Conservation (phyloP, 495 filamentous ascomycete genomes). For the Oleoguttula mirabilis region DNA sequence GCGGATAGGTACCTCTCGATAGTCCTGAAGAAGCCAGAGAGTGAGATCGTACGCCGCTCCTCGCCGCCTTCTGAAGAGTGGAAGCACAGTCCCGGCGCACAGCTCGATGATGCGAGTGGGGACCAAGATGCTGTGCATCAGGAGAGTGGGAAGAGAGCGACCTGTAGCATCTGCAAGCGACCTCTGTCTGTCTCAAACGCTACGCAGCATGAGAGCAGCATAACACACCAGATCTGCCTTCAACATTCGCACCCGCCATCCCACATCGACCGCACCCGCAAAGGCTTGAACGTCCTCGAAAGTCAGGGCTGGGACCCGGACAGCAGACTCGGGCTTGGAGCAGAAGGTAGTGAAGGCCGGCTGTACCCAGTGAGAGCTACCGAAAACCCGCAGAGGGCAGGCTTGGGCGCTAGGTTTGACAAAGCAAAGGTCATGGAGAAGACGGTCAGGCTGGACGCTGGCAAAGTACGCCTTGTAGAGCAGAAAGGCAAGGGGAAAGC, state of each 20-base stretch:
- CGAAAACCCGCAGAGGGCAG: conserved; percentile 61
- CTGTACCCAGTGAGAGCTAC: conserved; percentile 61
- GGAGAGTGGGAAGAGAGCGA: no score
- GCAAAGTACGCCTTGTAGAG: conserved; percentile 50
- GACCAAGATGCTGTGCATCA: no score
- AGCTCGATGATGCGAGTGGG: no score
- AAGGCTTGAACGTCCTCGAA: conserved; percentile 63
- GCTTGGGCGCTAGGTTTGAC: conserved; percentile 45
- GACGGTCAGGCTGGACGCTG: conserved; percentile 53
- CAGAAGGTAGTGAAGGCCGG: conserved; percentile 58
- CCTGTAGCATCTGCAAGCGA: conserved; percentile 51
- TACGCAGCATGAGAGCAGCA: conserved; percentile 52
- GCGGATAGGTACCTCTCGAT: conserved; percentile 60
- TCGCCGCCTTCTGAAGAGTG: no score
- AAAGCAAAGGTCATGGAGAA: conserved; percentile 28
- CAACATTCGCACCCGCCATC: conserved; percentile 76
- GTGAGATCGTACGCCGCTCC: no score
- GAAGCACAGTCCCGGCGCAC: no score
- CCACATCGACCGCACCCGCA: conserved; percentile 61
- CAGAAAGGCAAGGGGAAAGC: conserved; percentile 47
- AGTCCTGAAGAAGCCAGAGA: conserved; percentile 34
- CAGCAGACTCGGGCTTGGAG: conserved; percentile 58
- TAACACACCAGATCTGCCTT: conserved; percentile 74
- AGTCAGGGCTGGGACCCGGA: conserved; percentile 85
- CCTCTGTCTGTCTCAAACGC: conserved; percentile 32